phyloP scores from a whole-genome alignment of 2,329 filamentous ascomycete species.

The Colletotrichum zoysiae region DNA sequence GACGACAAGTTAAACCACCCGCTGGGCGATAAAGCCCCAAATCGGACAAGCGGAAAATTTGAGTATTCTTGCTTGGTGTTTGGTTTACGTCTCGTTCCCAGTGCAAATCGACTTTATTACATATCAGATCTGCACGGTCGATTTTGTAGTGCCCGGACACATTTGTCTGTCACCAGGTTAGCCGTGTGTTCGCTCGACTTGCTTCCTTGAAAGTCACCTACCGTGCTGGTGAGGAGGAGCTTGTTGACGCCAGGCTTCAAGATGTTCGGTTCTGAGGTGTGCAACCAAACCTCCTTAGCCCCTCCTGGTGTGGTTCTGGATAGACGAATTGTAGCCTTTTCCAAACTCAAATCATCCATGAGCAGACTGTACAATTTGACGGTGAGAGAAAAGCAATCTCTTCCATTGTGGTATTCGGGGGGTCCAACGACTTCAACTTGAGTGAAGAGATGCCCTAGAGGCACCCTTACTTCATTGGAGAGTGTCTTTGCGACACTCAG shows the following conservation, averaged over 20 bases:
- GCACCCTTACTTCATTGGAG: constrained; percentile 72
- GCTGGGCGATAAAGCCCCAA: constrained; percentile 80
- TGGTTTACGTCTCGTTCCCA: constrained; percentile 71
- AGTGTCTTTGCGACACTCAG: constrained; percentile 60
- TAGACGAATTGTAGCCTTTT: constrained; percentile 59
- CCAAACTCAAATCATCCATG: constrained; percentile 75
- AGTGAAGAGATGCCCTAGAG: constrained; percentile 80
- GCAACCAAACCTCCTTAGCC: constrained; percentile 64
- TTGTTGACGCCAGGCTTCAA: constrained; percentile 67
- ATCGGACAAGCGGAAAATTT: constrained; percentile 69
- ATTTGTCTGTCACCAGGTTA: constrained; percentile 62
- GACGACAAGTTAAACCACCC: constrained; percentile 75
- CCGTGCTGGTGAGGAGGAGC: constrained; percentile 47
- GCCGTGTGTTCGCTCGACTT: constrained; percentile 15
- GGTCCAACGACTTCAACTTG: constrained; percentile 75
- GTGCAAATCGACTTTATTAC: constrained; percentile 73
- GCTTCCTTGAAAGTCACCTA: constrained; percentile 44
- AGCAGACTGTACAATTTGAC: constrained; percentile 80
- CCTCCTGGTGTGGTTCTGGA: constrained; percentile 30
- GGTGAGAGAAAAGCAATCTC: constrained; percentile 80
- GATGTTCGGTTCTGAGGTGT: constrained; percentile 51
- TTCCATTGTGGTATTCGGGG: constrained; percentile 76
- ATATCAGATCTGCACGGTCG: constrained; percentile 76
- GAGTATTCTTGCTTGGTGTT: constrained; percentile 58
- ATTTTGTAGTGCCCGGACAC: constrained; percentile 81